Evolutionary conservation across 495 filamentous ascomycete species (phyloP).

Genomic region (Xanthoparmelia taractica): DNA sequence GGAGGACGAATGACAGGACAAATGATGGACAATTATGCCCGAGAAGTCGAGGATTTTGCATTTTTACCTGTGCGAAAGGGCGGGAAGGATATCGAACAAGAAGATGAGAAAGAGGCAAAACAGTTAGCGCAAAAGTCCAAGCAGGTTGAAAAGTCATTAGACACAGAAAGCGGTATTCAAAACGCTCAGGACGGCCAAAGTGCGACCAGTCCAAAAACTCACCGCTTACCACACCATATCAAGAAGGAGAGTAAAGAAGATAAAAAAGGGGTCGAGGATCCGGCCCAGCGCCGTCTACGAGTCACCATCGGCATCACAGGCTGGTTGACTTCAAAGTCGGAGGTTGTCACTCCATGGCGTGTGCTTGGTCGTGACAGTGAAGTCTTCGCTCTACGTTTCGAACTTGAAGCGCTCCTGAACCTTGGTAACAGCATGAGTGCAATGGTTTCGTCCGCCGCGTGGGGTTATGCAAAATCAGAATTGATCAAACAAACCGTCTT

Average conservation of each 20-base stretch:
- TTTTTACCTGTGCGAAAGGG: slow-evolving; percentile 61
- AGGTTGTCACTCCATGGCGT: slow-evolving; percentile 69
- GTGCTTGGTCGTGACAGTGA: slow-evolving; percentile 64
- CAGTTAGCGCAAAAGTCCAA: slow-evolving; percentile 28
- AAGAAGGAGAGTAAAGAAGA: slow-evolving; percentile 21
- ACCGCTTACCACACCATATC: background rate
- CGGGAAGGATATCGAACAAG: slow-evolving; percentile 29
- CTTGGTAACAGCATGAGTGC: slow-evolving; percentile 67
- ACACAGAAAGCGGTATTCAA: slow-evolving; percentile 9
- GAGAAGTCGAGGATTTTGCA: slow-evolving; percentile 81
- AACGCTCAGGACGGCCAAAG: slow-evolving; percentile 4
- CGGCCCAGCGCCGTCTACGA: slow-evolving; percentile 55
- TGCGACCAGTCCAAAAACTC: background rate
- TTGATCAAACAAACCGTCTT: slow-evolving; percentile 74
- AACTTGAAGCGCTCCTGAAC: slow-evolving; percentile 66
- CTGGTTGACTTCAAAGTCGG: slow-evolving; percentile 66
- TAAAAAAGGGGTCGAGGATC: slow-evolving; percentile 16
- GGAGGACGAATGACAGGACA: slow-evolving; percentile 75
- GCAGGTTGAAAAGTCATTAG: slow-evolving; percentile 2
- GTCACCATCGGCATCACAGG: slow-evolving; percentile 78
- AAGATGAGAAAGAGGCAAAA: slow-evolving; percentile 18
- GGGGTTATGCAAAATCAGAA: slow-evolving; percentile 67
- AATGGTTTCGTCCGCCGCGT: slow-evolving; percentile 68
- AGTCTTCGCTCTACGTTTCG: slow-evolving; percentile 78
- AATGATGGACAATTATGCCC: slow-evolving; percentile 80